Evolutionary conservation across 345 rosid species (phyloP), one percentile per base, ranked within the genome.

Genomic region (Melastoma malabathricum): DNA sequence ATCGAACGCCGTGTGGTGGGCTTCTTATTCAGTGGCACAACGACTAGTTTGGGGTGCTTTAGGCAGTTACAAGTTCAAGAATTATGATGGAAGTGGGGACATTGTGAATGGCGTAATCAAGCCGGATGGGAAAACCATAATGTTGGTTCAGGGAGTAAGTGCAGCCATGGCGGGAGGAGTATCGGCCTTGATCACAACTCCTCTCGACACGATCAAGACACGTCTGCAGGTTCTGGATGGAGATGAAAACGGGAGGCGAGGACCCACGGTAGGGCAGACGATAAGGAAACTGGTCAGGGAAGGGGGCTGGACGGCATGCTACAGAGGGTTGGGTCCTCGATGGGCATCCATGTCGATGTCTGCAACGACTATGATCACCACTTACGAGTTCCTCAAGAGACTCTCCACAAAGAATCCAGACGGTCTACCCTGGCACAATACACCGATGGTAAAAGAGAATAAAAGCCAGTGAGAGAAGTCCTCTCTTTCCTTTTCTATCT

Each of bases 331-430:
- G 55, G 97, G 94, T 15, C 97, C 94, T 6, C 60, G 97, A 45
- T 89, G 97, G 73, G 96, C 94, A 34, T 89, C 97, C 1, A 81
- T 81, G 94, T 83, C 97, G 3, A 74, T 89, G 87, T 89, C 97
- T 47, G 90, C 97, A 34, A 86, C 95, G 0, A 82, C 94, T 15
- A 89, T 89, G 96, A 83, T 89, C 64, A 89, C 96, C 55, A 90
- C 98, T 51, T 89, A 86, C 55, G 98, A 90, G 89, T 86, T 86
- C 68, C 69, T 90, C 56, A 89, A 89, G 67, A 82, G 96, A 46
- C 74, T 82, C 14, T 90, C 98, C 0, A 67, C 92, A 10, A 90
- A 86, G 79, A 86, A 69, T 59, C 84, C 75, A 53, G 89, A 82
- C 16, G 48, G 53, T 50, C 46, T 72, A 50, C 56, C 61, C 17